These are phyloP conservation scores for Fusarium sp. DNA, from an alignment of 2,329 filamentous ascomycete species.

Conservation along the genomic window DNA sequence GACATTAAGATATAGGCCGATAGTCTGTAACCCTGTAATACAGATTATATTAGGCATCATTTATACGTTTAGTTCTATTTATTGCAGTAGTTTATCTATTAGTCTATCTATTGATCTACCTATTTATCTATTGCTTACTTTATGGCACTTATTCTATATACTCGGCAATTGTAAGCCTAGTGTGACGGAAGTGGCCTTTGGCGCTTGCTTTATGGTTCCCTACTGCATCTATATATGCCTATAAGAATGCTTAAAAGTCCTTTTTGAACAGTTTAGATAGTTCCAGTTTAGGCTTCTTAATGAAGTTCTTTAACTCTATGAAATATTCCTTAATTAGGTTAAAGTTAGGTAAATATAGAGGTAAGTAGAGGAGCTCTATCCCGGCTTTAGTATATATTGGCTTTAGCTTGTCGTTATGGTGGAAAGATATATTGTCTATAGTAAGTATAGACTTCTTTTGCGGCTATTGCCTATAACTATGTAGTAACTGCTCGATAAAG, in stretches of 20 bases:
- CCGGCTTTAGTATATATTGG: too few species aligned
- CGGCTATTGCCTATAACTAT: slow-evolving; percentile 49
- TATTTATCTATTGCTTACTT: not conserved
- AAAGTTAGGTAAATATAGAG: too few species aligned
- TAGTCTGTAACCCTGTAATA: not conserved
- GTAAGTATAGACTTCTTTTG: slow-evolving; percentile 52
- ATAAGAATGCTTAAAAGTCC: slow-evolving; percentile 38
- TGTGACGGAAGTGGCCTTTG: slow-evolving; percentile 1
- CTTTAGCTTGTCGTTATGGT: too few species aligned
- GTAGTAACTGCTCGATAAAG: slow-evolving; percentile 52
- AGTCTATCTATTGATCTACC: not conserved
- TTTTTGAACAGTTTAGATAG: slow-evolving; percentile 20
- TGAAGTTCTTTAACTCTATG: slow-evolving; percentile 34
- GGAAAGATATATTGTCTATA: too few species aligned
- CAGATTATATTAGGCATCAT: not conserved
- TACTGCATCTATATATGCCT: slow-evolving; percentile 39
- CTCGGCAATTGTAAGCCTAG: not conserved
- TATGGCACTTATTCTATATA: not conserved
- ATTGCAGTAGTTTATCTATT: not conserved
- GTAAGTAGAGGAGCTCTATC: too few species aligned
- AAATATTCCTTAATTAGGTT: too few species aligned
- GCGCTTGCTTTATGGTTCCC: slow-evolving; percentile 19
- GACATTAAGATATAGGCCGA: not conserved
- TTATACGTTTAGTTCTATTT: not conserved
- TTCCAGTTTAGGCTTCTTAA: slow-evolving; percentile 33